phyloP scores from a whole-genome alignment of 352 stramenopile genomes.

The Elongisporangium prolatum region DNA sequence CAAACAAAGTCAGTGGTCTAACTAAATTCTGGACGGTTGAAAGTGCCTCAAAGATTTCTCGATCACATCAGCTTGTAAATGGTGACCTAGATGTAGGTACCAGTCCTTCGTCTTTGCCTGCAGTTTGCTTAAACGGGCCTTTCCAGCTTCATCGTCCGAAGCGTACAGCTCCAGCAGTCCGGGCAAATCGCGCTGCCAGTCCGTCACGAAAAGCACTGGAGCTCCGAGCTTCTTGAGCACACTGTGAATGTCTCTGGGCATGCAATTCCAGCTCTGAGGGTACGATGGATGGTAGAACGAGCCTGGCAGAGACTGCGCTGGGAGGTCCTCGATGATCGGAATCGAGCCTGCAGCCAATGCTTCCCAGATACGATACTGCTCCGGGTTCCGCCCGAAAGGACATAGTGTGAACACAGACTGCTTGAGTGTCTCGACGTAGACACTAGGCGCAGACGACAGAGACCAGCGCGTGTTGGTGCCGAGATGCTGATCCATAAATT shows the following conservation, averaged over 20 bases:
- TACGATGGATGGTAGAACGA: constrained; percentile 60
- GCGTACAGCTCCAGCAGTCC: constrained; percentile 31
- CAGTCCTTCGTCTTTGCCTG: constrained; percentile 27
- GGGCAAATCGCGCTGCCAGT: constrained; percentile 53
- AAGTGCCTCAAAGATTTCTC: constrained; percentile 34
- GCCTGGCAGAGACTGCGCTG: constrained; percentile 25
- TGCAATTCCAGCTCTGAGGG: constrained; percentile 48
- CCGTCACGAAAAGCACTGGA: constrained; percentile 48
- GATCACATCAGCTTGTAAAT: constrained; percentile 41
- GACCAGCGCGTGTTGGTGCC: constrained; percentile 43
- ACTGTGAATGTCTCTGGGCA: constrained; percentile 45
- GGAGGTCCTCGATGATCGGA: constrained; percentile 57
- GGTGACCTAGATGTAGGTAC: constrained; percentile 31
- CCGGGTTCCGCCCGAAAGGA: constrained; percentile 56
- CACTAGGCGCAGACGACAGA: constrained; percentile 37
- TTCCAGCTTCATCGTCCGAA: constrained; percentile 3
- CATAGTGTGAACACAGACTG: constrained; percentile 59
- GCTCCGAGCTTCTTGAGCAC: constrained; percentile 44
- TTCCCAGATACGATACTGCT: constrained; percentile 70
- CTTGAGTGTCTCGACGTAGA: constrained; percentile 51
- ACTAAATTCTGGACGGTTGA: not conserved
- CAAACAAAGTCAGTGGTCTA: no score
- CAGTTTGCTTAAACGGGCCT: constrained; percentile 16
- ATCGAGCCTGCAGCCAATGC: constrained; percentile 57
- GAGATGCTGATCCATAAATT: constrained; percentile 37